Base-by-base conservation (phyloP, 805 yeast genomes). In the Groenewaldozyma tartarivorans region DNA sequence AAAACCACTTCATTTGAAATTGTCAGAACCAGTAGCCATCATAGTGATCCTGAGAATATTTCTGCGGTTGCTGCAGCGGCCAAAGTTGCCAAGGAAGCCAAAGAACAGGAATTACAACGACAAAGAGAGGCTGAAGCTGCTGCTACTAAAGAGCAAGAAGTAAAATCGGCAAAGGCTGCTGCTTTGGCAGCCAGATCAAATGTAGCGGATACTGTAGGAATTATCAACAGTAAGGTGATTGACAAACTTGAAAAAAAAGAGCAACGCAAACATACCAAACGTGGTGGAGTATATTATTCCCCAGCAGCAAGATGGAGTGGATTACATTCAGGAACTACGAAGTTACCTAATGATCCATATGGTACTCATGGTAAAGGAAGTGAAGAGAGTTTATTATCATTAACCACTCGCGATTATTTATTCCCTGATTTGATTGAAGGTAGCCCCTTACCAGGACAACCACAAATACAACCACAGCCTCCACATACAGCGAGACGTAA, bases 131-230 rank as follows among this genome's bases (percentile, higher is more conserved):
- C 17, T n/a, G 20, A 13, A 11, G 9, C n/a, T 5, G 33, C 33
- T 15, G 5, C 6, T 6, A 21, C 21, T 15, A 11, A 24, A 38
- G 3, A 18, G 18, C 16, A 34, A 21, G 11, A 30, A 38, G n/a
- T n/a, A n/a, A 31, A 38, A 29, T 43, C 48, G 6, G 51, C 51
- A 2, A 43, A 43, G 19, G 51, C 51, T 17, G 51, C 51, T 24
- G 51, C 51, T 2, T 20, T 46, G 16, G 51, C 51, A 5, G 51
- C 51, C 2, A 29, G 41, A 20, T n/a, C 40, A 2, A 43, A 40
- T 20, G 50, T 42, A 5, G 48, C 36, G 16, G 50, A 44, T 32
- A 38, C 47, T 6, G 43, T 47, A 16, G 50, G 41, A 9, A 44
- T 38, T 33, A 44, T 47, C 16, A 39, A 44, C 38, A 47, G 22